phyloP scores from a whole-genome alignment of 768 basidiomycete genomes.

The Dendrothele bispora region DNA sequence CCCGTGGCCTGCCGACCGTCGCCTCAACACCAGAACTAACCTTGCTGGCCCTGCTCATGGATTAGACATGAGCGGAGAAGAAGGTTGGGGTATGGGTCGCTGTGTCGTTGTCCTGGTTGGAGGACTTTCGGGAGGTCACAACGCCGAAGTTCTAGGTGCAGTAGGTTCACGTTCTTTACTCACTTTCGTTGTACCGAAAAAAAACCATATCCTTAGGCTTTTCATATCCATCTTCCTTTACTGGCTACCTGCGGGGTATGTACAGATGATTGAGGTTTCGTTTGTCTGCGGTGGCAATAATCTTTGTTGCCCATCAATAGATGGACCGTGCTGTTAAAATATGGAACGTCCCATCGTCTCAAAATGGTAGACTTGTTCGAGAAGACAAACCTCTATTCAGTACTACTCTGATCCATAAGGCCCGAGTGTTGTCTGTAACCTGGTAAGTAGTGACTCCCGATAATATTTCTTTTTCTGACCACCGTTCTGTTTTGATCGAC shows the following conservation, averaged over 20 bases:
- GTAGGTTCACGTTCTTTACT: constrained; percentile 34
- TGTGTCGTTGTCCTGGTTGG: constrained; percentile 69
- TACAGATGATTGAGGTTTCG: constrained; percentile 4
- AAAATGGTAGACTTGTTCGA: constrained; percentile 34
- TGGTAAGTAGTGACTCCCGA: constrained; percentile 59
- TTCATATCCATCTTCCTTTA: constrained; percentile 62
- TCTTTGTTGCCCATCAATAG: constrained; percentile 32
- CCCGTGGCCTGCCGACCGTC: constrained; percentile 53
- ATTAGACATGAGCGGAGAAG: constrained; percentile 54
- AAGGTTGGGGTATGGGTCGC: constrained; percentile 62
- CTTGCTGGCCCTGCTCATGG: constrained; percentile 72
- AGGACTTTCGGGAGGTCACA: constrained; percentile 72
- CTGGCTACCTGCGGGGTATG: constrained; percentile 79
- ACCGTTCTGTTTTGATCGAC: not conserved
- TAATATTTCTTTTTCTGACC: not conserved
- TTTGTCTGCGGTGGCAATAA: constrained; percentile 1
- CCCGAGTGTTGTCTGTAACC: constrained; percentile 59
- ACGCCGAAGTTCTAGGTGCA: constrained; percentile 65
- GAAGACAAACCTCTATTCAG: constrained; percentile 81
- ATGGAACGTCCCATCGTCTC: constrained; percentile 55
- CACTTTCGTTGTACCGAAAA: not conserved
- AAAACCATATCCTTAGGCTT: constrained; percentile 44
- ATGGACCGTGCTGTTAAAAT: constrained; percentile 76
- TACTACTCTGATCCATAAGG: constrained; percentile 62
- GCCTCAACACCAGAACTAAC: constrained; percentile 46